Percentiles rank a stretch among this genome's conserved stretches.
Conservation (phyloP, 2,329 filamentous ascomycete genomes). For the Graphilbum sp. region DNA sequence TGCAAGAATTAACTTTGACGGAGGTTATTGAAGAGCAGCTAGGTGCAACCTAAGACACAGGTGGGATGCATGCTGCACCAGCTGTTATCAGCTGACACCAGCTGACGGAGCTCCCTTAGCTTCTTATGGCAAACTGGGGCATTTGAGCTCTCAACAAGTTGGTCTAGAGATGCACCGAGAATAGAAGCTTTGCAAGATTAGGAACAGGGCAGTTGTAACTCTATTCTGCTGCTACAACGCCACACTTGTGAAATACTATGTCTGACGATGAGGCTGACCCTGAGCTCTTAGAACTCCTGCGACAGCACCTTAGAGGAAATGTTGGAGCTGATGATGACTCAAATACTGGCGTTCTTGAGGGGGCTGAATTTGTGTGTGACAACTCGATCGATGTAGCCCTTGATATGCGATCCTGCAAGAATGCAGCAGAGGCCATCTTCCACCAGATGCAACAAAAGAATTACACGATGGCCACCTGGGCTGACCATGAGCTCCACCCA, state of each 20-base stretch:
- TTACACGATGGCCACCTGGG: constrained; percentile 78
- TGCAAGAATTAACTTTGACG: too few species aligned
- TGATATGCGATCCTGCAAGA: constrained; percentile 66
- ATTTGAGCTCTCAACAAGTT: too few species aligned
- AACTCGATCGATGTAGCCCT: constrained; percentile 87
- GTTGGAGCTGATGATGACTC: constrained; percentile 41
- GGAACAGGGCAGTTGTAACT: too few species aligned
- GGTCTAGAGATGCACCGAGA: too few species aligned
- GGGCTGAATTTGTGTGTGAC: constrained; percentile 76
- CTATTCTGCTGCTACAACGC: too few species aligned
- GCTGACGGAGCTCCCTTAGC: too few species aligned
- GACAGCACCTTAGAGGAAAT: constrained; percentile 58
- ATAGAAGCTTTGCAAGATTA: too few species aligned
- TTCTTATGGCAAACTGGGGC: too few species aligned
- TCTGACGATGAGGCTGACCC: constrained; percentile 84
- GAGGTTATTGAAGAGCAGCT: too few species aligned
- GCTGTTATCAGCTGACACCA: too few species aligned
- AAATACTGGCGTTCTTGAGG: constrained; percentile 67
- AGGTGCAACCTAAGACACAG: too few species aligned
- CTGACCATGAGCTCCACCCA: constrained; percentile 78
- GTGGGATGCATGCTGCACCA: too few species aligned
- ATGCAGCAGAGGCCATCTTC: constrained; percentile 65
- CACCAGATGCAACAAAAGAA: constrained; percentile 65
- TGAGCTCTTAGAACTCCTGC: constrained; percentile 72
- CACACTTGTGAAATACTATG: constrained; percentile 31